Percentiles rank a stretch among this genome's conserved stretches.
Conservation (phyloP, 2,329 filamentous ascomycete species). For the Phialophora expanda region DNA sequence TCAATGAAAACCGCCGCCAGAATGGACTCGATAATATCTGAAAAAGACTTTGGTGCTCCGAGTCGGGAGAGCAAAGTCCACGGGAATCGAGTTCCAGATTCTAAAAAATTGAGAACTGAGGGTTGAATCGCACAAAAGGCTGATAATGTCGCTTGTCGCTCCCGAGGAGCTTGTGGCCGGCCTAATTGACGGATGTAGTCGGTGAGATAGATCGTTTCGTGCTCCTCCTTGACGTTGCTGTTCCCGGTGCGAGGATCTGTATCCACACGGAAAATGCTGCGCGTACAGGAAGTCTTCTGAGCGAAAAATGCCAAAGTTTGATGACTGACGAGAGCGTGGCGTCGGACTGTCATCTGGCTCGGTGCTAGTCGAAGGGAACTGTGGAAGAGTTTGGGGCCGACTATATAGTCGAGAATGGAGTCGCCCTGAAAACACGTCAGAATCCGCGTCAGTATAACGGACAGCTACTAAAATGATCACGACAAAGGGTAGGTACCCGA, state of each 20-base stretch:
- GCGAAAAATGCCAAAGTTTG: conserved; percentile 76
- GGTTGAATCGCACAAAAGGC: conserved; percentile 56
- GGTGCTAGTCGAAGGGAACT: conserved; percentile 50
- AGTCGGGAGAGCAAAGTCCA: conserved; percentile 74
- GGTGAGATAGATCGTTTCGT: conserved; percentile 23
- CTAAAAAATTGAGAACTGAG: conserved; percentile 59
- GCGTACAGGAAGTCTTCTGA: conserved; percentile 12
- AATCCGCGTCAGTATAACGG: not conserved
- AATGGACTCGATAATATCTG: conserved; percentile 79
- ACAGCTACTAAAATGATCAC: not conserved
- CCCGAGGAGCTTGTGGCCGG: conserved; percentile 3
- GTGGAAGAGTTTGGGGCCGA: conserved; percentile 64
- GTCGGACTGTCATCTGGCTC: conserved; percentile 74
- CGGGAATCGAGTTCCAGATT: conserved; percentile 65
- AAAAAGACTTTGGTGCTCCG: conserved; percentile 75
- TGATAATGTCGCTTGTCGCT: conserved; percentile 23
- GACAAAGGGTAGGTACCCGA: not conserved
- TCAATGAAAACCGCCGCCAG: conserved; percentile 87
- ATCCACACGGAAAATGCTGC: conserved; percentile 20
- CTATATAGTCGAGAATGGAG: conserved; percentile 77
- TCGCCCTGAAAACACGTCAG: conserved; percentile 63
- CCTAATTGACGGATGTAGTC: conserved; percentile 31
- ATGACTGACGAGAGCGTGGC: conserved; percentile 77
- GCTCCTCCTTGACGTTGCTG: conserved; percentile 40
- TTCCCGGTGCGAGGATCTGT: conserved; percentile 42